Conservation (phyloP, 805 yeast species). For the Sungouiozyma intestinalis region DNA sequence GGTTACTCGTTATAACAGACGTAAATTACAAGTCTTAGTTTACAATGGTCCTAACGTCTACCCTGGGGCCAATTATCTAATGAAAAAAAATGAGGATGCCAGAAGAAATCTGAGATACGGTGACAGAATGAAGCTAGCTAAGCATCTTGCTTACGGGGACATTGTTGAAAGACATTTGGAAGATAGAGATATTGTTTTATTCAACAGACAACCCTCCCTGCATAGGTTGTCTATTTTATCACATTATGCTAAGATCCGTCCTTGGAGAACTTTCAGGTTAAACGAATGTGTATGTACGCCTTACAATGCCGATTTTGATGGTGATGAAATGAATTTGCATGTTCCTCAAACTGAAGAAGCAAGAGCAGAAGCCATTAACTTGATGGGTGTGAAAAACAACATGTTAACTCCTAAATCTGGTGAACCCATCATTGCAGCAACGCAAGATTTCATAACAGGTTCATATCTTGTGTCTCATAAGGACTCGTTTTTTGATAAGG, state of each 20-base stretch:
- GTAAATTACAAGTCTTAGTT: constrained; percentile 63
- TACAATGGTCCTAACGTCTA: constrained; percentile 78
- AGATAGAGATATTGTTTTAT: constrained; percentile 92
- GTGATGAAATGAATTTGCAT: constrained; percentile 98
- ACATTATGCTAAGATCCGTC: constrained; percentile 91
- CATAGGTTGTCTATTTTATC: constrained; percentile 90
- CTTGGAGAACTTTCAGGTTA: constrained; percentile 95
- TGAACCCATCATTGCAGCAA: constrained; percentile 98
- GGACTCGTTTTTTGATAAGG: constrained; percentile 87
- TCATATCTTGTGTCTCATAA: constrained; percentile 86
- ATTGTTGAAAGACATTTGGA: constrained; percentile 93
- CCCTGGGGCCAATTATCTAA: constrained; percentile 93
- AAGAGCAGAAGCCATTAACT: constrained; percentile 93
- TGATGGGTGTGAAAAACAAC: constrained; percentile 97
- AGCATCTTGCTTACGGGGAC: constrained; percentile 73
- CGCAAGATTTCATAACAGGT: constrained; percentile 98
- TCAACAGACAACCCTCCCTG: constrained; percentile 95
- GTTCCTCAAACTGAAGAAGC: constrained; percentile 99
- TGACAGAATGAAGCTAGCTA: constrained; percentile 68
- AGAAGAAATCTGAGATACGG: constrained; percentile 87
- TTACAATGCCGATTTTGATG: constrained; percentile 98
- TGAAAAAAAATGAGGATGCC: constrained; percentile 73
- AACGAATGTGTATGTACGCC: constrained; percentile 99
- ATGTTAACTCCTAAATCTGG: constrained; percentile 94
- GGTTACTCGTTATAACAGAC: constrained; percentile 78